phyloP scores from a whole-genome alignment of 2,329 filamentous ascomycete genomes.

The Aspergillus unguis region DNA sequence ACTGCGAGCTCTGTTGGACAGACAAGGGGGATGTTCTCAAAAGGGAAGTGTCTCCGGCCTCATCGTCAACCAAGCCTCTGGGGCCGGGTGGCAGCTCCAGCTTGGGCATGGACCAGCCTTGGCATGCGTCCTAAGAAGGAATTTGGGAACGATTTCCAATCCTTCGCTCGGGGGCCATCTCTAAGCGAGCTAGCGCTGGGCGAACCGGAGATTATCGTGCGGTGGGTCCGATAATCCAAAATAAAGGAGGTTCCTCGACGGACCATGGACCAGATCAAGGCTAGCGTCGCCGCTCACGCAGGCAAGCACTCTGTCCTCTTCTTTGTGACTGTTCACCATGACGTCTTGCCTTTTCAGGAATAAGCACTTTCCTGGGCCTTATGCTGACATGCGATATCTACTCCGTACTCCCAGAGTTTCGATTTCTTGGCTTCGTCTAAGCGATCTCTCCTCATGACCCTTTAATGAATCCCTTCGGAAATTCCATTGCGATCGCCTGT shows the following conservation, averaged over 20 bases:
- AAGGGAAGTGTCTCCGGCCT: conserved; percentile 21
- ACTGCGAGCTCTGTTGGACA: background rate
- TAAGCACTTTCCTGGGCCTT: background rate
- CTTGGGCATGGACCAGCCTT: conserved; percentile 13
- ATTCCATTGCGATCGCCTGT: conserved; percentile 20
- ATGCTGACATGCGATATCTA: background rate
- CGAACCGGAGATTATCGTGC: conserved; percentile 27
- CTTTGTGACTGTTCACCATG: background rate
- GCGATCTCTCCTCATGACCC: background rate
- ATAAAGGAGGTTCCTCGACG: conserved; percentile 10
- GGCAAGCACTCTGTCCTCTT: conserved; percentile 4
- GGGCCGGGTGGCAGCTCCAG: conserved; percentile 20
- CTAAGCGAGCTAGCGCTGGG: conserved; percentile 16
- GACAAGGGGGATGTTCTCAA: conserved; percentile 10
- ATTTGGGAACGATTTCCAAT: conserved; percentile 21
- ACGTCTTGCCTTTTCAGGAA: background rate
- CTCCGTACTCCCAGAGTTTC: background rate
- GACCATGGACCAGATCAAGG: conserved; percentile 6
- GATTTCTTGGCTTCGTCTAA: background rate
- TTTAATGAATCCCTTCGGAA: conserved; percentile 6
- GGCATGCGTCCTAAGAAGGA: conserved; percentile 16
- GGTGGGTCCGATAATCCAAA: conserved; percentile 14
- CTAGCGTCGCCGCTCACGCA: conserved; percentile 5
- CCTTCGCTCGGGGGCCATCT: conserved; percentile 21
- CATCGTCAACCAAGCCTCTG: conserved; percentile 21